Evolutionary conservation across 345 rosid genomes (phyloP).

Genomic region (Citrus mangshanensis): DNA sequence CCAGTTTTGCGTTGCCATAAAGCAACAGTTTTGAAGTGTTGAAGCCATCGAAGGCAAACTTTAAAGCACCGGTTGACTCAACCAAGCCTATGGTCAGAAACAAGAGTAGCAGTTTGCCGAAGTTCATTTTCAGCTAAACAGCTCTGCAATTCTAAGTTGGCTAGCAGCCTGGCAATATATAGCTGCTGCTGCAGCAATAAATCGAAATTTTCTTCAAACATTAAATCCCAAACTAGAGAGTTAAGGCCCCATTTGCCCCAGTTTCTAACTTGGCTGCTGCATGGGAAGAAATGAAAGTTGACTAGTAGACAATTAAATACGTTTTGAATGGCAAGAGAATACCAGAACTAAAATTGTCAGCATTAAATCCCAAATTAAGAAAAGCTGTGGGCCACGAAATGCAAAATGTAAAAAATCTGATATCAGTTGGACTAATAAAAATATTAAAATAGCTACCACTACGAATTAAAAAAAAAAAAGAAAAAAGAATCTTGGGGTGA

Average conservation of each 20-base stretch:
- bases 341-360: not conserved
- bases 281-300: not conserved
- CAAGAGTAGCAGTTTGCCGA: conserved; percentile 9
- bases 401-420: not conserved
- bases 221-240: not conserved
- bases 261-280: not conserved
- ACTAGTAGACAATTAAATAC: not conserved
- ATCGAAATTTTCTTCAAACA: not conserved
- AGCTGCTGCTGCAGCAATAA: not conserved
- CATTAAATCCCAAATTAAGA: not conserved
- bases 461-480: not conserved
- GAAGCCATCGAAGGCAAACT: conserved; percentile 21
- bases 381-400: conserved; percentile 4
- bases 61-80: conserved; percentile 2
- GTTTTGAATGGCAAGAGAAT: not conserved
- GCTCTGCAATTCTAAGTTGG: not conserved
- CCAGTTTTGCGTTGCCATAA: conserved; percentile 22
- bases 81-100: conserved; percentile 8
- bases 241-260: not conserved
- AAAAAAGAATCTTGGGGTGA: not conserved
- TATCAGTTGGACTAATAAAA: not conserved
- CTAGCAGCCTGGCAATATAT: no score
- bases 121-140: not conserved
- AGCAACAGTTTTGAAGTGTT: conserved; percentile 2
- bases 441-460: not conserved